Evolutionary conservation across 2,329 filamentous ascomycete species (phyloP), one percentile per base, ranked within the genome.

Genomic region (Colletotrichum sojae): DNA sequence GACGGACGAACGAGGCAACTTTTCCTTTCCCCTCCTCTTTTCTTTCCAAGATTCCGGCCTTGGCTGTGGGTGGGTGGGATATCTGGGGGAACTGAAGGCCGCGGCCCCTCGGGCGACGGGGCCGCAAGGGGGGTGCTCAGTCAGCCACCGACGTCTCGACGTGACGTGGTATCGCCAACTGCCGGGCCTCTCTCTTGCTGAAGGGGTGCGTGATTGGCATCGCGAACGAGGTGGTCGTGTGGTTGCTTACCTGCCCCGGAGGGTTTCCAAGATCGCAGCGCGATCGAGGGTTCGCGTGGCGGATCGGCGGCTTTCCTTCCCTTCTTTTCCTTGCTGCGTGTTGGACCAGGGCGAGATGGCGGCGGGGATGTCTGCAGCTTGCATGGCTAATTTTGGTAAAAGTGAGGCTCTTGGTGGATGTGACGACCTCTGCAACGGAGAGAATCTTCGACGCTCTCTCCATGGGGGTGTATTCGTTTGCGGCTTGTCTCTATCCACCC

Each of bases 191-290:
- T 10, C 10, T 25, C 22, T 5, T 25, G 22, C 22, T 52, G n/a
- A n/a, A n/a, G 45, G 16, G 45, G 45, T 48, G 31, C 31, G 8
- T 36, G 45, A 48, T 48, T 48, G 45, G 45, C n/a, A 18, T 48
- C 45, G 45, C 18, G 15, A 48, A 48, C 16, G 45, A 48, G 16
- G 16, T 48, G 16, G 16, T 36, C 31, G 16, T 15, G 13, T 43
- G 40, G 40, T 57, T 57, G 40, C 55, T 48, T 57, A 57, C 10
- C 31, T 36, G 31, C 31, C 31, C 31, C 55, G 36, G 43, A 36
- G 36, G 40, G 39, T n/a, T 40, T 46, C 20, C 22, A 22, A 31
- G 3, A 57, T 46, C 55, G 39, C 18, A 20, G 36, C 40, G n/a
- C 20, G 40, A 43, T 43, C 40, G 40, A 43, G 40, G 16, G 16